A percentile compares a stretch with the other conserved stretches of the same genome.
These are phyloP conservation scores for Ambrosia trifida DNA, from an alignment of 129 eudicot genomes.

Conservation along the genomic window DNA sequence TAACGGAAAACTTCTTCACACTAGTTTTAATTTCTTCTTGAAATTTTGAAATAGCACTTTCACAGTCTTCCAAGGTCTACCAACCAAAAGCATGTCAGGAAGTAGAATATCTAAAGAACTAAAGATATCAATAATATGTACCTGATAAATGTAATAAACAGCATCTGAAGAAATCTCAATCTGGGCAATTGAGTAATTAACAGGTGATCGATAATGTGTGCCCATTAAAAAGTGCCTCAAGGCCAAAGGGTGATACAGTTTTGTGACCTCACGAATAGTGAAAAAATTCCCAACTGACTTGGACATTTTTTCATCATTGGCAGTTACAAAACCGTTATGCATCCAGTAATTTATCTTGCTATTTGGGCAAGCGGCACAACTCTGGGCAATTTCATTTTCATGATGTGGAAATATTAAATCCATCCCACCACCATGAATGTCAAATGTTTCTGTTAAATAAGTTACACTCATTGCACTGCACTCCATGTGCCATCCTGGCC, in stretches of 20 bases:
- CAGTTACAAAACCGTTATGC: conserved; percentile 90
- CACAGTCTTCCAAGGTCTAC: conserved; percentile 73
- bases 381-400: conserved; percentile 91
- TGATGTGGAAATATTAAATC: conserved; percentile 94
- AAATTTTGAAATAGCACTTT: conserved; percentile 42
- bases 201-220: conserved; percentile 85
- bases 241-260: conserved; percentile 83
- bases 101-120: neutral
- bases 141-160: conserved; percentile 38
- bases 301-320: conserved; percentile 85
- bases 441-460: conserved; percentile 65
- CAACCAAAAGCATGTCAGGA: neutral
- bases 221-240: conserved; percentile 90
- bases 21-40: conserved; percentile 39
- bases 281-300: conserved; percentile 76
- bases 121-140: neutral
- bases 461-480: conserved; percentile 97
- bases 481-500: conserved; percentile 99
- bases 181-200: conserved; percentile 73
- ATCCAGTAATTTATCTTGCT: conserved; percentile 77
- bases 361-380: conserved; percentile 84
- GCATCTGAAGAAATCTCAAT: conserved; percentile 80
- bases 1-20: conserved; percentile 35
- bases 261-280: conserved; percentile 86
- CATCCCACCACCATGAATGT: conserved; percentile 96